Base-by-base conservation (phyloP, 768 basidiomycete species). In the Leccinum uliginosum region DNA sequence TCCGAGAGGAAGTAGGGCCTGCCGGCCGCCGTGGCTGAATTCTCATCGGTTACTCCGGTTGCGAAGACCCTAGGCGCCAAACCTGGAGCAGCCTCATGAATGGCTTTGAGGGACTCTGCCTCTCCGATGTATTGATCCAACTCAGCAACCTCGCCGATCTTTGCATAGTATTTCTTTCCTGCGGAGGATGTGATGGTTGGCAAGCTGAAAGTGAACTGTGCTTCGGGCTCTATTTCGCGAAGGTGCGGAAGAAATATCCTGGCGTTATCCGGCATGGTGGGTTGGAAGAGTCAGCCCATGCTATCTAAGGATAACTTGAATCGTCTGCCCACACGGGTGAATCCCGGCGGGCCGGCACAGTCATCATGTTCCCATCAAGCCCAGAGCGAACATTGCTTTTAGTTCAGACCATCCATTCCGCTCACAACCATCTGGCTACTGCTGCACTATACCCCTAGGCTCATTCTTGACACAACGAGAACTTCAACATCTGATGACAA, bases 1-100 rank as follows among this genome's bases (percentile, higher is more conserved):
- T 91, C 86, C 0, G 85, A 87, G 47, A 91, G 78, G 72, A 91
- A 86, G 67, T 79, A 87, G 0, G 87, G 86, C 32, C 64, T 69
- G 10, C 78, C 80, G 21, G 68, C 65, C 19, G 58, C 59, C 7
- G 68, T 60, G 12, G 71, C 67, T 15, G 61, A 59, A 58, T 69
- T 67, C 17, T 65, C 63, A 12, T 65, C 56, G 29, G 59, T 23
- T 19, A 76, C 54, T 4, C 85, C 86, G 45, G 66, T 76, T 6
- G 79, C 76, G 23, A 89, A 65, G 9, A 91, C 66, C 19, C 60
- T 72, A 0, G 90, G 90, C 2, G 79, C 83, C 23, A 91, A 68
- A 1, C 84, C 83, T 12, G 87, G 86, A 3, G 87, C 86, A n/a
- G 85, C 89, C 17, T 65, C 62, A 26, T 77, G 63, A 50, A 91